These are phyloP conservation scores for Rosa rugosa DNA, from an alignment of 306 rosid genomes.

Conservation along the genomic window DNA sequence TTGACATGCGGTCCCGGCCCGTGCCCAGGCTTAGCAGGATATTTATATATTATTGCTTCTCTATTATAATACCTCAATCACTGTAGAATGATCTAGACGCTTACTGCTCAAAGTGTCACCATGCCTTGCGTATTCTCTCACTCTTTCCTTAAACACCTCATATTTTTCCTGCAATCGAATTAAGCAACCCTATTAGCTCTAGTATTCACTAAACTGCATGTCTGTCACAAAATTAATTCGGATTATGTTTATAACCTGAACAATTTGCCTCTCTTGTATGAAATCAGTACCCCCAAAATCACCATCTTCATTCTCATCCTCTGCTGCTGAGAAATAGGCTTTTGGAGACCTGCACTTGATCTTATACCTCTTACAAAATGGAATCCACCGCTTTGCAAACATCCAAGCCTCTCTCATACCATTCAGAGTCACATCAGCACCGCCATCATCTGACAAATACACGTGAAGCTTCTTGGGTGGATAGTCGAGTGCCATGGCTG, in stretches of 20 bases:
- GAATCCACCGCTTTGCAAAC: conserved; percentile 70
- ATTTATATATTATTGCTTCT: background rate
- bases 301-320: conserved; percentile 24
- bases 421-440: conserved; percentile 47
- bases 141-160: conserved; percentile 38
- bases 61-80: conserved; percentile 41
- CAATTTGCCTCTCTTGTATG: conserved; percentile 26
- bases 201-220: background rate
- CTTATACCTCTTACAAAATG: conserved; percentile 48
- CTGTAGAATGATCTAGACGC: conserved; percentile 42
- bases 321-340: conserved; percentile 50
- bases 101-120: conserved; percentile 20
- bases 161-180: conserved; percentile 46
- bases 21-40: too few relatives aligned
- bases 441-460: conserved; percentile 75
- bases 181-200: background rate
- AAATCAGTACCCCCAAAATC: conserved; percentile 31
- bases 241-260: conserved; percentile 28
- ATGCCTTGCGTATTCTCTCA: conserved; percentile 15
- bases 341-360: conserved; percentile 52
- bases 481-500: conserved; percentile 75
- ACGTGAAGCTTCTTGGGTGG: conserved; percentile 64
- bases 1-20: too few relatives aligned
- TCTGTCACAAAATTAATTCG: background rate
- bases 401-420: conserved; percentile 46